Evolutionary conservation across 371 early-diverging fungal genomes (phyloP).

Genomic region (Circinella umbellata): DNA sequence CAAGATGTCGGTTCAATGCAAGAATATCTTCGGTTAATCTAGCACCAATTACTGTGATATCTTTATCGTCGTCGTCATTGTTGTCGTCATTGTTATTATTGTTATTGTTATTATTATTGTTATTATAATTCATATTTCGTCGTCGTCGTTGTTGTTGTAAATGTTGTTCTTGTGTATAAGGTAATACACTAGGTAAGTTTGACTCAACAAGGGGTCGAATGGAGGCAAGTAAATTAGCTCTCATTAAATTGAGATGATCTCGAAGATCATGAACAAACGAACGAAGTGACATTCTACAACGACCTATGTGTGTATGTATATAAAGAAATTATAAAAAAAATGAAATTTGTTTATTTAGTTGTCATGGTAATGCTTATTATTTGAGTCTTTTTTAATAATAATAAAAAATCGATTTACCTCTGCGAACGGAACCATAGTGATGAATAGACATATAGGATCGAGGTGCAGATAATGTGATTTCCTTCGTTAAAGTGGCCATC

Average conservation of each 20-base stretch:
- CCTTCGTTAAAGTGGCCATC: conserved; percentile 37
- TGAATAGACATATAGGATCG: conserved; percentile 26
- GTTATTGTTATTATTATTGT: not conserved
- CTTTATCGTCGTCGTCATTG: not conserved
- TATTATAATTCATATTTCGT: too few species aligned
- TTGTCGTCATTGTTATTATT: not conserved
- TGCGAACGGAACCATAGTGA: conserved; percentile 11
- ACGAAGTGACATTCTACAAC: conserved; percentile 25
- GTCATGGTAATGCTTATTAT: not conserved
- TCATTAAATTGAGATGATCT: conserved; percentile 29
- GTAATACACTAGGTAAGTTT: conserved; percentile 23
- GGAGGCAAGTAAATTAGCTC: conserved; percentile 29
- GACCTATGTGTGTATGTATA: conserved; percentile 1
- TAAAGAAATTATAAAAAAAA: not conserved
- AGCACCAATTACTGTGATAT: conserved; percentile 1
- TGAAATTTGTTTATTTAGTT: not conserved
- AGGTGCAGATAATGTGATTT: conserved; percentile 35
- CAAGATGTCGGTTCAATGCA: conserved; percentile 28
- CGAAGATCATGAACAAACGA: conserved; percentile 29
- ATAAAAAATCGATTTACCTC: not conserved
- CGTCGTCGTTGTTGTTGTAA: too few species aligned
- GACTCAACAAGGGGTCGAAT: conserved; percentile 34
- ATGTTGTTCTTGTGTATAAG: conserved; percentile 7
- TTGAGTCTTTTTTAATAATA: too few species aligned
- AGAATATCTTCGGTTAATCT: conserved; percentile 21